Evolutionary conservation across 139 green algal genomes (phyloP).

Genomic region (Eudorina sp.): DNA sequence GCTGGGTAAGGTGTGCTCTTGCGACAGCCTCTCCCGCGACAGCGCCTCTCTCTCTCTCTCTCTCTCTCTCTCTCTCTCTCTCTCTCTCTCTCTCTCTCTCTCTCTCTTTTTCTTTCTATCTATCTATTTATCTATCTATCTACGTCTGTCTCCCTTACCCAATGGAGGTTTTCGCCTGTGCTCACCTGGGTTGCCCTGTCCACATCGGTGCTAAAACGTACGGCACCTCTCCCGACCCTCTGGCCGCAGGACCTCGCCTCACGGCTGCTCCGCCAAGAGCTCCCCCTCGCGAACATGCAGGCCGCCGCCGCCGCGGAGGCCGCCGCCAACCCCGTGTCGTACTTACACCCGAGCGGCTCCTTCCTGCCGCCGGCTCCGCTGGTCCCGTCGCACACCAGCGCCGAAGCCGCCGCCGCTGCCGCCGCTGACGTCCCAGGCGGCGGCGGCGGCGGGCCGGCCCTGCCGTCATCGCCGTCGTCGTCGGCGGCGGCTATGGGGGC

Average conservation of each 20-base stretch:
- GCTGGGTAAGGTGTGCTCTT: too few relatives aligned
- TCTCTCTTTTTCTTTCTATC: too few relatives aligned
- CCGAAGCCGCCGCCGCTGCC: background rate
- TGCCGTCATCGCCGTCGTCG: background rate
- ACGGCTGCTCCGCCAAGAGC: background rate
- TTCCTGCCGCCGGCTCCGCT: background rate
- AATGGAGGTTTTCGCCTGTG: too few relatives aligned
- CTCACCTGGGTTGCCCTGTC: too few relatives aligned
- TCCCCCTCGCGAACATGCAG: background rate
- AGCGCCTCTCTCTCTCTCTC: too few relatives aligned
- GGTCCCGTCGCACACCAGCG: background rate
- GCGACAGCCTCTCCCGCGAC: too few relatives aligned
- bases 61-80: too few relatives aligned
- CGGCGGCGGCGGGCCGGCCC: background rate
- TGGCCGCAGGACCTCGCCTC: conserved; percentile 20
- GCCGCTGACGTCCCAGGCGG: background rate
- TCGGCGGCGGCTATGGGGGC: background rate
- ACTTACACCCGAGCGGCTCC: background rate
- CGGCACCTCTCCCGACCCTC: too few relatives aligned
- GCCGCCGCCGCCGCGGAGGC: background rate
- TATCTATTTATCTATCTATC: too few relatives aligned
- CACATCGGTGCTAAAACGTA: too few relatives aligned
- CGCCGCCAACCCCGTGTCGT: conserved; percentile 2
- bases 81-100: too few relatives aligned
- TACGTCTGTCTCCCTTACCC: too few relatives aligned